Percentiles rank a stretch among this genome's conserved stretches.
phyloP scores from a whole-genome alignment of 805 yeast species.

The Lachancea sp. region DNA sequence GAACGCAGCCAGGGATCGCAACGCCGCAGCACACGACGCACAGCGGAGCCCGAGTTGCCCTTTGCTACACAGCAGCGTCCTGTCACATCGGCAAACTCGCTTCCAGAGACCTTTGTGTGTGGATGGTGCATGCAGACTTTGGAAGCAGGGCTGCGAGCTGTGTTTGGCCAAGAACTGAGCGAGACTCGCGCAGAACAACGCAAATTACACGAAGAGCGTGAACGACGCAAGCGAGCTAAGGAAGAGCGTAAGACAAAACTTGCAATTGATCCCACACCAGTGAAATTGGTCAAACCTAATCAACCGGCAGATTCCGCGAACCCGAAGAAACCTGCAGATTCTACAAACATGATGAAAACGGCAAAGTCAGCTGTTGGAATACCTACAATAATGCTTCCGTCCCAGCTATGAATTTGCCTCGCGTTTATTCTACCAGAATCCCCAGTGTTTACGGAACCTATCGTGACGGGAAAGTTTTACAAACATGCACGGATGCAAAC shows the following conservation, averaged over 20 bases:
- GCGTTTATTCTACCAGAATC: background rate
- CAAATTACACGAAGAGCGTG: conserved; percentile 26
- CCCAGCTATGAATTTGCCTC: background rate
- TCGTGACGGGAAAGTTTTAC: no score
- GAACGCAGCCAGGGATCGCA: conserved; percentile 1
- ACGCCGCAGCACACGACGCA: conserved; percentile 21
- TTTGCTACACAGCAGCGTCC: background rate
- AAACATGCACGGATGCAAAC: no score
- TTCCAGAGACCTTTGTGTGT: conserved; percentile 22
- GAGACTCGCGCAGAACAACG: conserved; percentile 20
- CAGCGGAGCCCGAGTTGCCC: conserved; percentile 8
- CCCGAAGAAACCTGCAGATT: no score
- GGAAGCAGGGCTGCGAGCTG: conserved; percentile 20
- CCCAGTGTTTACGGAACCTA: no score
- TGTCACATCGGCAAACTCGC: background rate
- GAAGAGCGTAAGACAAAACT: conserved; percentile 14
- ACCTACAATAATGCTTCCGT: background rate
- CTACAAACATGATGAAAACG: no score
- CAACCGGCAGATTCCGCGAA: no score
- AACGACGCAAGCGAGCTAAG: conserved; percentile 22
- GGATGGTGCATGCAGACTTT: conserved; percentile 19
- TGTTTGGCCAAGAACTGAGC: conserved; percentile 22
- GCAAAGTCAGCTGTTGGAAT: background rate
- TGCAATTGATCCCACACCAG: background rate
- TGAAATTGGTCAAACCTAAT: no score